Percentiles rank a stretch among this genome's conserved stretches.
Conservation (phyloP, 2,329 filamentous ascomycete genomes). For the Aquanectria penicillioides region DNA sequence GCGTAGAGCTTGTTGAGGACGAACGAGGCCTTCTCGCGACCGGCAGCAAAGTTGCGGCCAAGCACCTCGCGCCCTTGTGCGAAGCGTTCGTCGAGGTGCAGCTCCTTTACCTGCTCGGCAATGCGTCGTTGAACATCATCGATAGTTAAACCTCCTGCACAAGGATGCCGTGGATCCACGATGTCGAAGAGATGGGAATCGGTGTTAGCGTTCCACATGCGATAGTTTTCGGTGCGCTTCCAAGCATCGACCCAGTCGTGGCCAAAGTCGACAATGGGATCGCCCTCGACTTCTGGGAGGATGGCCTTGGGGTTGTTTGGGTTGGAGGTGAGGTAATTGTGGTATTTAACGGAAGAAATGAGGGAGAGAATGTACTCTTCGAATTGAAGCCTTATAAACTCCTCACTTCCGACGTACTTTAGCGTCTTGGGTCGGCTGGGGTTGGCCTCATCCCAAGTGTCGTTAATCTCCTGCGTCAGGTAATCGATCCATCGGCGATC, state of each 20-base stretch:
- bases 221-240: conserved; percentile 89
- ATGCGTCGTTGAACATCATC: conserved; percentile 94
- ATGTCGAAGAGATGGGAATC: conserved; percentile 94
- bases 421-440: conserved; percentile 91
- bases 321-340: conserved; percentile 74
- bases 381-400: conserved; percentile 96
- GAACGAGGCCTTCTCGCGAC: conserved; percentile 86
- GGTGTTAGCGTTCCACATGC: conserved; percentile 83
- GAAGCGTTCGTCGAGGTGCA: conserved; percentile 92
- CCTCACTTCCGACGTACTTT: conserved; percentile 94
- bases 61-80: conserved; percentile 85
- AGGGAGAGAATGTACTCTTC: conserved; percentile 95
- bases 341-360: conserved; percentile 90
- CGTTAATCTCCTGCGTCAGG: conserved; percentile 89
- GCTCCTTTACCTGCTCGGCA: conserved; percentile 89
- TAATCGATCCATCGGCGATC: conserved; percentile 98
- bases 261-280: conserved; percentile 86
- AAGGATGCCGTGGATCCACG: conserved; percentile 91
- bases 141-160: conserved; percentile 89
- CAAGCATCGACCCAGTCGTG: conserved; percentile 88
- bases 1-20: conserved; percentile 90
- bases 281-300: conserved; percentile 78
- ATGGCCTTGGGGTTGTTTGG: conserved; percentile 75
- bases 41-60: conserved; percentile 88
- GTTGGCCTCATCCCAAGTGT: conserved; percentile 95